Evolutionary conservation across 2,329 filamentous ascomycete genomes (phyloP).

Genomic region (Aurifilum marmelostoma): DNA sequence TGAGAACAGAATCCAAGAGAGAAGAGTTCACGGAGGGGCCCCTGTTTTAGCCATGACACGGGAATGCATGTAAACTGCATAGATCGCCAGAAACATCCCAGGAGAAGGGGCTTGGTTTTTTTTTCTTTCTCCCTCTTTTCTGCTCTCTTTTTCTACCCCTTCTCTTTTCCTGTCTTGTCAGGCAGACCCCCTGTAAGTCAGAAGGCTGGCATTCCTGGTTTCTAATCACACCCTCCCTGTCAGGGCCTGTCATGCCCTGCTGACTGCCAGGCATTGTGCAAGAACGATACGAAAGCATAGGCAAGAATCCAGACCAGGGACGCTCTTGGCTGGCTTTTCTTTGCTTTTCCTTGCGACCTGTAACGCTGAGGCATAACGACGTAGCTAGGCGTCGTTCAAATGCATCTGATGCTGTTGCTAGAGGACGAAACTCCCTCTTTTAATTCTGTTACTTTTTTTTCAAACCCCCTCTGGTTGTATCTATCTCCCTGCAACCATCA

Average conservation of each 20-base stretch:
- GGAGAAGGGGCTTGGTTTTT: background rate
- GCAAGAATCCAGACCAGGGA: background rate
- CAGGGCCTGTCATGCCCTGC: constrained; percentile 13
- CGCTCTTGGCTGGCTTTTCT: background rate
- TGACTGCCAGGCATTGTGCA: constrained; percentile 3
- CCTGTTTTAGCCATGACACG: constrained; percentile 22
- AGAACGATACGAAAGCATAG: background rate
- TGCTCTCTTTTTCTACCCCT: background rate
- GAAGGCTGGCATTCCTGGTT: constrained; percentile 13
- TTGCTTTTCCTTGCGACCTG: background rate
- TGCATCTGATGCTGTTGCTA: background rate
- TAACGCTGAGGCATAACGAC: background rate
- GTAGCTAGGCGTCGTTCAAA: background rate
- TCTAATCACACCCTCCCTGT: constrained; percentile 8
- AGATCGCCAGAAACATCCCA: constrained; percentile 17
- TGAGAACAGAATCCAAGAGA: background rate
- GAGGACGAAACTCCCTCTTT: too few species aligned
- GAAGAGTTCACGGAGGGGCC: background rate
- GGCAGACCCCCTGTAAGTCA: constrained; percentile 2
- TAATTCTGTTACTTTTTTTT: background rate
- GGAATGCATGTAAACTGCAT: constrained; percentile 9
- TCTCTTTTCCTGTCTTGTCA: background rate
- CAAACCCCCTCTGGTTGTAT: background rate
- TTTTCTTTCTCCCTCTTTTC: background rate
- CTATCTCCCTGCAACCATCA: background rate